These are phyloP conservation scores for Venturia carpophila DNA, from an alignment of 2,329 filamentous ascomycete genomes.

Conservation along the genomic window DNA sequence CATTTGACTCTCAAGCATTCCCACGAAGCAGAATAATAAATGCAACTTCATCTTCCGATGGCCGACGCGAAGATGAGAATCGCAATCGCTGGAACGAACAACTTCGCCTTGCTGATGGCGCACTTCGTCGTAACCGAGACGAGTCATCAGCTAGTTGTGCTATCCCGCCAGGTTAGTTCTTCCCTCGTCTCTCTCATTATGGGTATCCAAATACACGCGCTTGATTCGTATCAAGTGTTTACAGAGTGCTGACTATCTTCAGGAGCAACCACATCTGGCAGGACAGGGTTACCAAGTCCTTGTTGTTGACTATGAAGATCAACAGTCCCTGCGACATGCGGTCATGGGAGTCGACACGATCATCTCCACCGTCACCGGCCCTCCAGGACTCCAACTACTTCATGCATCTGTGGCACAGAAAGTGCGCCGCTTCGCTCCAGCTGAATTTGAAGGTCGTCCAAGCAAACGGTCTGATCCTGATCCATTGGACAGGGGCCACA, in stretches of 20 bases:
- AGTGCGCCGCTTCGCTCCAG: conserved; percentile 63
- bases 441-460: conserved; percentile 64
- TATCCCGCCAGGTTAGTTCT: conserved; percentile 54
- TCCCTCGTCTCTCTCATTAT: neutral
- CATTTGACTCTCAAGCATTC: neutral
- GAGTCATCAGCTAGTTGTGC: conserved; percentile 60
- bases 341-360: conserved; percentile 67
- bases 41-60: conserved; percentile 5
- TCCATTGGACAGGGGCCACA: conserved; percentile 53
- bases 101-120: conserved; percentile 50
- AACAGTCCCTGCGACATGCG: conserved; percentile 52
- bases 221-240: neutral
- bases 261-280: conserved; percentile 47
- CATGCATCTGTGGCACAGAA: conserved; percentile 58
- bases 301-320: conserved; percentile 58
- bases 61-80: conserved; percentile 42
- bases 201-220: neutral
- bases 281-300: conserved; percentile 56
- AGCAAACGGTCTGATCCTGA: conserved; percentile 48
- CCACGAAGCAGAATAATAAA: neutral
- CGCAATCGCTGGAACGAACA: conserved; percentile 54
- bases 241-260: neutral
- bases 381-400: conserved; percentile 61
- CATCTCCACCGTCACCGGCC: conserved; percentile 64
- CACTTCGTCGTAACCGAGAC: conserved; percentile 53